Evolutionary conservation across 1,284 basidiomycete genomes (phyloP), one percentile per base, ranked within the genome.

Genomic region (Puccinia horiana): DNA sequence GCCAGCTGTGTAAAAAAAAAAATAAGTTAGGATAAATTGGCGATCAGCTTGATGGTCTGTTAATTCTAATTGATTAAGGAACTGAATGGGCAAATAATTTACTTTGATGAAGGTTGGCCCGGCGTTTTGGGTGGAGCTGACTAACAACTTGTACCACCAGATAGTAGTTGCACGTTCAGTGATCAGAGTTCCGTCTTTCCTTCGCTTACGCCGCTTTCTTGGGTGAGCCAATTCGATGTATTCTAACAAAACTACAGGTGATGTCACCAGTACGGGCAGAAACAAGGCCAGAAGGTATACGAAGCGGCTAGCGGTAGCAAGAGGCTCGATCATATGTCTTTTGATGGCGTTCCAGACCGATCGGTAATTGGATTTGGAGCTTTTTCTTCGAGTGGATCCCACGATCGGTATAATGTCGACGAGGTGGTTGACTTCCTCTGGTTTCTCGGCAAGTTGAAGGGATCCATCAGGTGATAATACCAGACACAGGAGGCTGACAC

Each of bases 71-170:
- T n/a, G 4, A 40, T 42, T 12, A 44, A 6, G 20, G 72, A 35
- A n/a, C 18, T n/a, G n/a, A 47, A 44, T 26, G 42, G 35, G 58
- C n/a, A 44, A 56, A 16, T 12, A 1, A 86, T 88, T 83, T 84
- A 93, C 94, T 90, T 99, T 99, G 88, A 95, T 95, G 87, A 99
- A 99, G 0, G 95, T 97, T 3, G 97, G 97, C 0, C 97, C 97
- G 6, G 96, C 96, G 14, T 91, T 89, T 87, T 96, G 92, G 96
- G 99, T 98, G 86, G 93, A 93, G 79, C 89, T 88, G 20, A 96
- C 95, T 11, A 99, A 89, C 83, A 95, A 90, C 26, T 90, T 90
- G 87, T 98, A 99, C 97, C 97, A 99, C 95, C 94, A 97, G 69
- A 82, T 81, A 20, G 86, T 86, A 18, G 84, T 85, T 56, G 1